Evolutionary conservation across 2,329 filamentous ascomycete species (phyloP), one percentile per base, ranked within the genome.

Genomic region (Colletotrichum sp.): DNA sequence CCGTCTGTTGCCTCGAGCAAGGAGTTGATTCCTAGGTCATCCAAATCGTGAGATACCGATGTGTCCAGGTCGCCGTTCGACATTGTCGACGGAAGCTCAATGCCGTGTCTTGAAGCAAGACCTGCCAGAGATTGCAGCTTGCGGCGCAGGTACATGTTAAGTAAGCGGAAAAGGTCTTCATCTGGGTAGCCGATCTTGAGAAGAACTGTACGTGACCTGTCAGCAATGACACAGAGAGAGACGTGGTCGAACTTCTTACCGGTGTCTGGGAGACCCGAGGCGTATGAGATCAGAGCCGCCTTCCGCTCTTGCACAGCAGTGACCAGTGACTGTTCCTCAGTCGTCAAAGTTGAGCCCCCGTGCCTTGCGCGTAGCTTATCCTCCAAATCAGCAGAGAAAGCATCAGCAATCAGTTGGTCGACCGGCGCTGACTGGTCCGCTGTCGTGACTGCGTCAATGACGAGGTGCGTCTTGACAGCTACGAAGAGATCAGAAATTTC

Each of bases 301-400:
- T 83, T 85, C 44, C 84, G 81, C 24, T 80, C 79, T 59, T 83
- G 81, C 8, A 85, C 80, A 13, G 82, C 81, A 6, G 81, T 79
- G 10, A 86, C 77, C 32, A 87, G 82, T 10, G 80, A 81, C 59
- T 82, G 80, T 70, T 86, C 85, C 30, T 84, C 81, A 78, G 84
- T 77, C 76, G 80, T 84, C 21, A 84, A 77, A 68, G 83, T 82
- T 26, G 80, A 77, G 18, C 80, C 81, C 5, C 81, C 81, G 65
- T 83, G 83, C 39, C 84, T 80, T 24, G 80, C 79, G 13, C 81
- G 85, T 63, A 90, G 79, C 60, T 85, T 84, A 13, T 87, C 86
- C 30, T 93, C 88, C 4, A 94, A 83, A 6, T 93, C 86, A 10
- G 88, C 85, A 8, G 89, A 87, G 44, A 95, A 87, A 5, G 91